Conservation (phyloP, 139 green algal species). For the Zygnema cylindricum region DNA sequence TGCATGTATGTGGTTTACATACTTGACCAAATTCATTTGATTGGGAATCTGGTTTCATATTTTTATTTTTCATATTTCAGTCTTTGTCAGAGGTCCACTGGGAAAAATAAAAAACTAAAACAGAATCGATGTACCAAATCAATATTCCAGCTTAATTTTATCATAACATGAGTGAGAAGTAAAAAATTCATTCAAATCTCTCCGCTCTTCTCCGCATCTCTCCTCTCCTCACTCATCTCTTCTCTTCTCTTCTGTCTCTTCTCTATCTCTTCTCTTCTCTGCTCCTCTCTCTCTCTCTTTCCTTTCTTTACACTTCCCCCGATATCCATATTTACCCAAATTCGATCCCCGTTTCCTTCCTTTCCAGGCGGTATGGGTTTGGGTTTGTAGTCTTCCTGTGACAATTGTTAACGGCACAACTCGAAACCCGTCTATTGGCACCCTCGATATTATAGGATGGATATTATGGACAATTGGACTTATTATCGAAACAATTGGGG, state of each 20-base stretch:
- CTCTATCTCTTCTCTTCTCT: not conserved
- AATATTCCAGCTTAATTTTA: too few species aligned
- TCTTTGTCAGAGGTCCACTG: too few species aligned
- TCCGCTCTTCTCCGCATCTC: conserved; percentile 12
- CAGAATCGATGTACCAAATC: too few species aligned
- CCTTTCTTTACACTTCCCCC: too few species aligned
- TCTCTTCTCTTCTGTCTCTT: conserved; percentile 1
- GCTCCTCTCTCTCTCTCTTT: not conserved
- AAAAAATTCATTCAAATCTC: too few species aligned
- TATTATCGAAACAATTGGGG: conserved; percentile 71
- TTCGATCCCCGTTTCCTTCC: not conserved
- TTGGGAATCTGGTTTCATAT: too few species aligned
- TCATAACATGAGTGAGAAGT: too few species aligned
- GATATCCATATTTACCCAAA: too few species aligned
- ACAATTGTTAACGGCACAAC: conserved; percentile 73
- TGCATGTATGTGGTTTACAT: too few species aligned
- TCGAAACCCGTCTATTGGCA: conserved; percentile 34
- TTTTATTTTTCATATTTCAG: too few species aligned
- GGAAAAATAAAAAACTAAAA: too few species aligned
- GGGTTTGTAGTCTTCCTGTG: conserved; percentile 73
- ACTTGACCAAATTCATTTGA: too few species aligned
- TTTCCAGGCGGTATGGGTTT: conserved; percentile 84
- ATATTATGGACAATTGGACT: conserved; percentile 73
- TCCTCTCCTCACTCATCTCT: not conserved
- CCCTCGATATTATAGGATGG: conserved; percentile 43